Conservation (phyloP, 768 basidiomycete genomes). For the Auriscalpium microsporum region DNA sequence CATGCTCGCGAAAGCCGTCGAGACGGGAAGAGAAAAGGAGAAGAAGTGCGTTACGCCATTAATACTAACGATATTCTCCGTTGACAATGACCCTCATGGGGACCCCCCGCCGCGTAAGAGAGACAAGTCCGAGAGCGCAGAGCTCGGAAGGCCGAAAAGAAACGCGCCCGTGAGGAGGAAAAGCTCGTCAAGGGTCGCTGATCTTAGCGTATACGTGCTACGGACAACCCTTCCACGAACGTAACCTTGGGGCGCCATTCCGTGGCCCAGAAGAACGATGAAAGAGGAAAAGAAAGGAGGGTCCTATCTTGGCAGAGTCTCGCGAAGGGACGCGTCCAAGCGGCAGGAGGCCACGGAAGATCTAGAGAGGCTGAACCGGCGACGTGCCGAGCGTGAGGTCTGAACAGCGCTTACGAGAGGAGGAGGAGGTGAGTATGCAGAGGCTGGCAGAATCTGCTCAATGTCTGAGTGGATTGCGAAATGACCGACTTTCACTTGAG, state of each 20-base stretch:
- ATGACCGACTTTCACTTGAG: slow-evolving; percentile 93
- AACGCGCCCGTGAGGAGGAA: slow-evolving; percentile 73
- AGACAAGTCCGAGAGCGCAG: slow-evolving; percentile 78
- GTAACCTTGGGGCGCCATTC: slow-evolving; percentile 91
- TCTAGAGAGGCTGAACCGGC: slow-evolving; percentile 80
- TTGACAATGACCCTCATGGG: slow-evolving; percentile 30
- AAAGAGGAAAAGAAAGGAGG: slow-evolving; percentile 92
- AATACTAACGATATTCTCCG: neutral
- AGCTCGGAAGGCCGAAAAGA: slow-evolving; percentile 85
- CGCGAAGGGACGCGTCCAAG: slow-evolving; percentile 68
- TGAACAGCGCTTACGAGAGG: slow-evolving; percentile 80
- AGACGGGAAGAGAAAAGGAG: slow-evolving; percentile 20
- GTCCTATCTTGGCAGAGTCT: slow-evolving; percentile 68
- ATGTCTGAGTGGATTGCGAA: slow-evolving; percentile 98
- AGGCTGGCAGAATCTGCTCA: slow-evolving; percentile 89
- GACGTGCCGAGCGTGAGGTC: slow-evolving; percentile 89
- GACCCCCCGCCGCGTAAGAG: too few relatives aligned
- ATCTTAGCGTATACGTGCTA: slow-evolving; percentile 91
- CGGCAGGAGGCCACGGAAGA: slow-evolving; percentile 93
- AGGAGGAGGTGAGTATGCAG: slow-evolving; percentile 86
- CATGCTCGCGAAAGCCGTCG: neutral
- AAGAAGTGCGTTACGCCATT: slow-evolving; percentile 37
- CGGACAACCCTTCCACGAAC: slow-evolving; percentile 98
- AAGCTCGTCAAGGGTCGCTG: slow-evolving; percentile 86
- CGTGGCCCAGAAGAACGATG: slow-evolving; percentile 98